Evolutionary conservation across 169 alveolate genomes (phyloP).

Genomic region (Blepharisma undulans): DNA sequence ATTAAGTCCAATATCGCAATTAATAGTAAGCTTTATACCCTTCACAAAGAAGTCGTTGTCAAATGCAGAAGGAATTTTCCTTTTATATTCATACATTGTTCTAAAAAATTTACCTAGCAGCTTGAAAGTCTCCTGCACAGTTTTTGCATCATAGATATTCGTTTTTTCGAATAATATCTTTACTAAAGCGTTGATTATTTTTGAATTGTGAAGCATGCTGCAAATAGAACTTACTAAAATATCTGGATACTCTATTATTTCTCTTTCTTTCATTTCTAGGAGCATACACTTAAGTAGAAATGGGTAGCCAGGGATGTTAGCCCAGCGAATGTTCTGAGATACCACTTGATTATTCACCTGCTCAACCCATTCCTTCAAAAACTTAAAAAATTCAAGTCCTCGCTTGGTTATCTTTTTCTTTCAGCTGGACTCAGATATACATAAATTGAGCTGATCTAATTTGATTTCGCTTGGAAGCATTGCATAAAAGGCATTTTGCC

Average conservation of each 20-base stretch:
- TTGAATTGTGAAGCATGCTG: slow-evolving; percentile 49
- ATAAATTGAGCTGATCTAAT: slow-evolving; percentile 11
- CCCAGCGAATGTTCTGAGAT: slow-evolving; percentile 55
- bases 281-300: slow-evolving; percentile 50
- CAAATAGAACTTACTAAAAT: slow-evolving; percentile 54
- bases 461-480: slow-evolving; percentile 46
- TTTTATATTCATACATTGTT: slow-evolving; percentile 25
- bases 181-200: slow-evolving; percentile 48
- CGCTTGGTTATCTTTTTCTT: slow-evolving; percentile 52
- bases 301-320: slow-evolving; percentile 63
- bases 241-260: slow-evolving; percentile 61
- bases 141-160: slow-evolving; percentile 40
- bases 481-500: slow-evolving; percentile 54
- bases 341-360: slow-evolving; percentile 49
- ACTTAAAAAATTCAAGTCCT: slow-evolving; percentile 61
- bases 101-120: slow-evolving; percentile 49
- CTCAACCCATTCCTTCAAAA: slow-evolving; percentile 58
- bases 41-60: slow-evolving; percentile 53
- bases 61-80: slow-evolving; percentile 51
- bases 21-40: slow-evolving; percentile 54
- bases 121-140: slow-evolving; percentile 50
- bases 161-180: slow-evolving; percentile 56
- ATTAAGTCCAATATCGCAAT: slow-evolving; percentile 49
- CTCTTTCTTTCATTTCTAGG: slow-evolving; percentile 60
- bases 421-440: slow-evolving; percentile 44